A percentile compares a stretch with the other conserved stretches of the same genome.
Conservation (phyloP, 192 early-diverging fungal species). For the Coemansia guatemalensis region DNA sequence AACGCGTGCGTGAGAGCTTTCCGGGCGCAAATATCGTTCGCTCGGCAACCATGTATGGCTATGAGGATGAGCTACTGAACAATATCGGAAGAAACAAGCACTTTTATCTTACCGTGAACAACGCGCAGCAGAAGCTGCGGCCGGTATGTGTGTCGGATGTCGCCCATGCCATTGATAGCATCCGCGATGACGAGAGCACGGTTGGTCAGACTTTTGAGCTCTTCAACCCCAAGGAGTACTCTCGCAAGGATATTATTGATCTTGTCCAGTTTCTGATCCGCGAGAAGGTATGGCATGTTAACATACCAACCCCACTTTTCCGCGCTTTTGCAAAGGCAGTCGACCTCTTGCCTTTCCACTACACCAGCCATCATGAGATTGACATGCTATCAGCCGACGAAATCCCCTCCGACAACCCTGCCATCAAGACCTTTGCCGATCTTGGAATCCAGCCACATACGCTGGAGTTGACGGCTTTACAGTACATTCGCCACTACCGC, state of each 20-base stretch:
- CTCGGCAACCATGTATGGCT: slow-evolving; percentile 82
- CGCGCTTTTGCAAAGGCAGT: slow-evolving; percentile 64
- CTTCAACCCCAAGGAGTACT: slow-evolving; percentile 76
- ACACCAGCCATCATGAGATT: slow-evolving; percentile 83
- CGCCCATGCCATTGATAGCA: slow-evolving; percentile 75
- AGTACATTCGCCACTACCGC: slow-evolving; percentile 83
- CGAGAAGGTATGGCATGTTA: slow-evolving; percentile 62
- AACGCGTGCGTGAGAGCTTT: slow-evolving; percentile 84
- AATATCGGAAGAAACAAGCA: slow-evolving; percentile 66
- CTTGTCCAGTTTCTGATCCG: slow-evolving; percentile 66
- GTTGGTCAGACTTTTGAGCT: slow-evolving; percentile 90
- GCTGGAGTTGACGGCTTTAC: slow-evolving; percentile 79
- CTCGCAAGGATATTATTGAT: slow-evolving; percentile 68
- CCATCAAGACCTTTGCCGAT: slow-evolving; percentile 81
- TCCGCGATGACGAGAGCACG: slow-evolving; percentile 69
- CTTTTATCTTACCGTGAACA: slow-evolving; percentile 45
- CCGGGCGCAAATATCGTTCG: slow-evolving; percentile 94
- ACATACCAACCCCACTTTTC: slow-evolving; percentile 70
- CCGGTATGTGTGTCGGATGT: slow-evolving; percentile 77
- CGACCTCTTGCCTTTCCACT: slow-evolving; percentile 72
- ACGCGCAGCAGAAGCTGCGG: slow-evolving; percentile 44
- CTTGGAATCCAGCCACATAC: slow-evolving; percentile 78
- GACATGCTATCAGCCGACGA: slow-evolving; percentile 79
- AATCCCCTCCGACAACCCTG: slow-evolving; percentile 57
- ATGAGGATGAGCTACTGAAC: slow-evolving; percentile 93